Evolutionary conservation across 2,329 filamentous ascomycete genomes (phyloP), one percentile per base, ranked within the genome.

Genomic region (Calonectria hongkongensis): DNA sequence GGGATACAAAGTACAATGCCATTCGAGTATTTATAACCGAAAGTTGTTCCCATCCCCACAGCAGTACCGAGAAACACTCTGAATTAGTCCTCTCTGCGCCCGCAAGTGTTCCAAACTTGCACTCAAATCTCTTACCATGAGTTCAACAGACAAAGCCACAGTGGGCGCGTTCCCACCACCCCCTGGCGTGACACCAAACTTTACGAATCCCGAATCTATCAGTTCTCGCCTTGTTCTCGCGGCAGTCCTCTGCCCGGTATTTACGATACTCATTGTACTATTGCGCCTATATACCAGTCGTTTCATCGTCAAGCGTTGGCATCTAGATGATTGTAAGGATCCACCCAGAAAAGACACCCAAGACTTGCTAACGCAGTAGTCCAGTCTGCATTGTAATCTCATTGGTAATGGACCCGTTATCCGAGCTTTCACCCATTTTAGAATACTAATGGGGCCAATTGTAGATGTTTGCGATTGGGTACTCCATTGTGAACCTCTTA

Each of bases 211-310:
- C 3, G 63, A 66, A 54, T 66, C 63, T 33, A 66, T 66, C n/a
- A 48, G 47, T 12, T 54, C 36, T 41, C 63, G 36, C 28, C 30
- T 66, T 54, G 48, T 66, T 5, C 63, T 66, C 33, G 33, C 63
- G 15, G 48, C 66, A 3, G 51, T 70, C n/a, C 41, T 70, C 5
- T 41, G 68, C 25, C 51, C 72, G 0, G 41, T 51, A 13, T 45
- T 74, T 27, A 56, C 54, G 1, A 54, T 73, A 21, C 47, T 47
- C 0, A 68, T 75, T 62, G 73, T 75, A 12, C 8, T 72, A 7
- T 13, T 75, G 13, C 66, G 73, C 5, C 27, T 72, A n/a, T 75
- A 72, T 56, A 72, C 72, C 1, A 75, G 68, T 25, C 64, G 60
- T 13, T 50, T 25, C 9, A 51, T 75, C 3, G 27, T 74, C 30